phyloP scores from a whole-genome alignment of 225 moss, liverwort and hornwort genomes.

The Marchantia paleacea region DNA sequence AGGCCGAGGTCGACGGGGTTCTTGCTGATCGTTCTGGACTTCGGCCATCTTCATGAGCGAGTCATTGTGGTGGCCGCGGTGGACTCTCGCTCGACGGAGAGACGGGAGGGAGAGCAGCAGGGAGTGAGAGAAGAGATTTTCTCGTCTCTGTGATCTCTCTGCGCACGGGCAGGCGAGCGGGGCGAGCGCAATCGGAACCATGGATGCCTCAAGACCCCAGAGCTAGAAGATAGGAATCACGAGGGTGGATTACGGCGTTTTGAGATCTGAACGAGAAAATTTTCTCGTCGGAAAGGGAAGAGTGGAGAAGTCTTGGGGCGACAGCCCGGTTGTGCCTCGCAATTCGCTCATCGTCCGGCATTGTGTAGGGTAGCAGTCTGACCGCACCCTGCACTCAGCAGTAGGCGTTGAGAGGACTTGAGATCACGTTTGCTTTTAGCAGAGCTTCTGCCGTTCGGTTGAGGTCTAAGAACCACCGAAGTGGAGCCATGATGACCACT shows the following conservation, averaged over 20 bases:
- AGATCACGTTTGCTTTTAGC: neutral
- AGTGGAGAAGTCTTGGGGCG: neutral
- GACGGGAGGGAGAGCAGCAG: neutral
- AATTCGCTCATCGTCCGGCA: neutral
- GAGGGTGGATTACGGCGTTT: neutral
- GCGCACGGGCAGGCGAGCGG: neutral
- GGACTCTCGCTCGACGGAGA: neutral
- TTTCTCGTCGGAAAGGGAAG: neutral
- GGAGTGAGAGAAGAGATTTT: neutral
- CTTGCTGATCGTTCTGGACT: neutral
- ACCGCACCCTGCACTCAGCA: neutral
- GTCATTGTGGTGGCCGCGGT: neutral
- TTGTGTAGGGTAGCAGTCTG: neutral
- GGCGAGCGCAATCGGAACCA: neutral
- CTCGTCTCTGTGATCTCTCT: neutral
- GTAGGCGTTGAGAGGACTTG: neutral
- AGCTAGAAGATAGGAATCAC: neutral
- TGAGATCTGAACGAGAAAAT: neutral
- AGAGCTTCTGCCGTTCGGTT: neutral
- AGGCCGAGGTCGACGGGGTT: too few relatives aligned
- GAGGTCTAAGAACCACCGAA: too few relatives aligned
- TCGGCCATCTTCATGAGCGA: neutral
- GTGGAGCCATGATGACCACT: neutral
- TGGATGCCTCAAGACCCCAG: neutral
- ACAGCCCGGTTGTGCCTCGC: neutral